Conservation (phyloP, 192 early-diverging fungal genomes). For the Linnemannia schmuckeri region DNA sequence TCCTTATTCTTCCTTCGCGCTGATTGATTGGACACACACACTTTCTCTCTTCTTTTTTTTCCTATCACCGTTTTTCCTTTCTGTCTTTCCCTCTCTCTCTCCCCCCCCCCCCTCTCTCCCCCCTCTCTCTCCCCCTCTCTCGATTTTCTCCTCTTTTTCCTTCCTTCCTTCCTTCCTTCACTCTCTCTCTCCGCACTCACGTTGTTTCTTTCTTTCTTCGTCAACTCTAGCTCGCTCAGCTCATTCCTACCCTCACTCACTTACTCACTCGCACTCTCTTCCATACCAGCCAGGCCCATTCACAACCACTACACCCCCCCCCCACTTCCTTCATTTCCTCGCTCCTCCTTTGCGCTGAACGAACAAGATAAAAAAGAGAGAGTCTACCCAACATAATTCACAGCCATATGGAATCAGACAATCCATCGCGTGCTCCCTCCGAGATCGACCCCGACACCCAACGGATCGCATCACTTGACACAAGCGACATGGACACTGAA, state of each 20-base stretch:
- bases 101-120: background rate
- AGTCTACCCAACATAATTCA: background rate
- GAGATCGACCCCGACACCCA: background rate
- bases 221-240: background rate
- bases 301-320: background rate
- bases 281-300: too few relatives aligned
- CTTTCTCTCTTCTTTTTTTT: background rate
- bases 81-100: background rate
- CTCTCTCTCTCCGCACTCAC: background rate
- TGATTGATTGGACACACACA: too few relatives aligned
- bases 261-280: background rate
- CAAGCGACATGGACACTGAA: constrained; percentile 12
- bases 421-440: background rate
- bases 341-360: background rate
- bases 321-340: background rate
- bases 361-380: too few relatives aligned
- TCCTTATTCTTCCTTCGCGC: too few relatives aligned
- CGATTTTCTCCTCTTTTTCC: background rate
- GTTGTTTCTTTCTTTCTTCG: background rate
- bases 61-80: background rate
- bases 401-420: background rate
- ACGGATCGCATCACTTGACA: background rate
- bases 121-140: background rate
- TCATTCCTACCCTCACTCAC: background rate
- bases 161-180: constrained; percentile 4